A percentile compares a stretch with the other conserved stretches of the same genome.
phyloP scores from a whole-genome alignment of 2,329 filamentous ascomycete species.

The Zasmidium cellare region DNA sequence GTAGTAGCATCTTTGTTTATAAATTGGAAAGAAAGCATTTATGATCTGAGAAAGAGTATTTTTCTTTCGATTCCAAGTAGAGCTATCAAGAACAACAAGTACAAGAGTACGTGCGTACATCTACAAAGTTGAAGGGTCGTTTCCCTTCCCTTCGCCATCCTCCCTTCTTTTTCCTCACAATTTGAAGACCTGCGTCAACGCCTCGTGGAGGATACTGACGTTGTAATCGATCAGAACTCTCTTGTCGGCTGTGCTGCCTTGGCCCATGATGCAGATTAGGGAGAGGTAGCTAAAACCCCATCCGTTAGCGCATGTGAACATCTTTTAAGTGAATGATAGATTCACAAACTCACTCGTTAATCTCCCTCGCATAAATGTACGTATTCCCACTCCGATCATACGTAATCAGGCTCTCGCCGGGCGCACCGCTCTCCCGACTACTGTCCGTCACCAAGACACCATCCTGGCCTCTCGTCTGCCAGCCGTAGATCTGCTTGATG shows the following conservation, averaged over 20 bases:
- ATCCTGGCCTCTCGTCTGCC: conserved; percentile 38
- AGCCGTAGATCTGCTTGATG: conserved; percentile 93
- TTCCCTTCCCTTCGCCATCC: background rate
- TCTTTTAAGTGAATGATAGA: conserved; percentile 7
- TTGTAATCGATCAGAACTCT: conserved; percentile 87
- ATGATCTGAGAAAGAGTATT: background rate
- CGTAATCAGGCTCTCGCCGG: conserved; percentile 61
- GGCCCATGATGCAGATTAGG: conserved; percentile 82
- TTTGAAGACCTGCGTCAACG: conserved; percentile 72
- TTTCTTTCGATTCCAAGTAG: too few species aligned
- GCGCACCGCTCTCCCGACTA: conserved; percentile 5
- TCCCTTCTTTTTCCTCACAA: conserved; percentile 16
- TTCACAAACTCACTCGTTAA: conserved; percentile 61
- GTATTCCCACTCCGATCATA: conserved; percentile 59
- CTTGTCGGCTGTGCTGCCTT: conserved; percentile 76
- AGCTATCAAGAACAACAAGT: too few species aligned
- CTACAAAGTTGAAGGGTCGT: too few species aligned
- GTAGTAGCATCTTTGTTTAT: background rate
- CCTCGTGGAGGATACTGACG: conserved; percentile 77
- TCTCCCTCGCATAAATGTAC: conserved; percentile 65
- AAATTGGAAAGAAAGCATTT: background rate
- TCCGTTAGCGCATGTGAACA: conserved; percentile 19
- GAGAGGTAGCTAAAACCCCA: conserved; percentile 63
- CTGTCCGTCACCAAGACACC: conserved; percentile 3
- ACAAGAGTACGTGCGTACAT: too few species aligned